Evolutionary conservation across 805 yeast genomes (phyloP).

Genomic region (Jamesozyma jinghongensis): DNA sequence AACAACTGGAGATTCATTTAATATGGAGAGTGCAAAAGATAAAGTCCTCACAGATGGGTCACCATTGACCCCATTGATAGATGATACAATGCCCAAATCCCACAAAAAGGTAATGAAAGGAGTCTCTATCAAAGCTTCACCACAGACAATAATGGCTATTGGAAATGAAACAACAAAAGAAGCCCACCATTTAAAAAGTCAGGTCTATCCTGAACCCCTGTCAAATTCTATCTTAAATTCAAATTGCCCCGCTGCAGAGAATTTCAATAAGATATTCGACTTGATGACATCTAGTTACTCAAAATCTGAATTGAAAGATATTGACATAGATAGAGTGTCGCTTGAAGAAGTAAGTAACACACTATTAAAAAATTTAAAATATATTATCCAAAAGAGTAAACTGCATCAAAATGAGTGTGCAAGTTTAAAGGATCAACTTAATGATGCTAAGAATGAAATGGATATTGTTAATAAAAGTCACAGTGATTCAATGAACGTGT

Average conservation of each 20-base stretch:
- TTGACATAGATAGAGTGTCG: not conserved
- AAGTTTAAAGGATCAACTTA: not conserved
- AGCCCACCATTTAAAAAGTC: too few relatives aligned
- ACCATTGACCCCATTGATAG: conserved; percentile 1
- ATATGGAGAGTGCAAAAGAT: not conserved
- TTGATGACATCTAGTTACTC: not conserved
- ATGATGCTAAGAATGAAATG: not conserved
- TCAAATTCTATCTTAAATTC: too few relatives aligned
- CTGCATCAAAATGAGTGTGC: not conserved
- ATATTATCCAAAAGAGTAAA: not conserved
- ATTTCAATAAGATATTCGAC: not conserved
- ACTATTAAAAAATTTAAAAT: not conserved
- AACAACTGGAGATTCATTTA: not conserved
- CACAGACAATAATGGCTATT: too few relatives aligned
- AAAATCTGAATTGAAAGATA: too few relatives aligned
- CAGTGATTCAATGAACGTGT: not conserved
- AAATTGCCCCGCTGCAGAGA: not conserved
- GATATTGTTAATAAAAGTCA: not conserved
- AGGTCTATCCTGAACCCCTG: too few relatives aligned
- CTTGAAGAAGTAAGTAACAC: not conserved
- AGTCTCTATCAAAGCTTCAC: too few relatives aligned
- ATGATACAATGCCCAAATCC: too few relatives aligned
- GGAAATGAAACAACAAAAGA: too few relatives aligned
- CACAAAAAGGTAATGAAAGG: too few relatives aligned
- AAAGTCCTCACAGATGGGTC: not conserved